Percentiles rank a stretch among this genome's conserved stretches.
These are phyloP conservation scores for Begonia peltatifolia DNA, from an alignment of 306 rosid species.

Conservation along the genomic window DNA sequence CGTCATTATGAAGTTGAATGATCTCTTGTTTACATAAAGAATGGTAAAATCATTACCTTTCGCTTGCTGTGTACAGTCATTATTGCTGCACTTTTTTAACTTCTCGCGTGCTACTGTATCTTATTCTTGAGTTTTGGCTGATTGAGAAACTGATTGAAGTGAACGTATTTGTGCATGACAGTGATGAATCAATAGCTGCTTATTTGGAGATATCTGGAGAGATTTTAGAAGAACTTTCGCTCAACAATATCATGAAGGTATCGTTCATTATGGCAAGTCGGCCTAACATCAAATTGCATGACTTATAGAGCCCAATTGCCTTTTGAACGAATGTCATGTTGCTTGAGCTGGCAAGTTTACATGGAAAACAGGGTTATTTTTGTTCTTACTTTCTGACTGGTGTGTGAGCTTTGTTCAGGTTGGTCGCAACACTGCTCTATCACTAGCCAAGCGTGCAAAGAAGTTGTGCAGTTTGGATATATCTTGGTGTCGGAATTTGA, in stretches of 20 bases:
- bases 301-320: not conserved
- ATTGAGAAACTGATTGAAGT: conserved; percentile 6
- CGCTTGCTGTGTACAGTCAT: too few relatives aligned
- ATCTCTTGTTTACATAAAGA: too few relatives aligned
- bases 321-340: not conserved
- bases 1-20: too few relatives aligned
- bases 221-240: conserved; percentile 50
- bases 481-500: conserved; percentile 70
- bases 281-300: not conserved
- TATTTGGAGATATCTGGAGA: conserved; percentile 50
- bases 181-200: conserved; percentile 84
- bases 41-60: too few relatives aligned
- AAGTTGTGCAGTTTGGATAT: conserved; percentile 59
- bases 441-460: conserved; percentile 39
- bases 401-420: conserved; percentile 36
- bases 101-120: too few relatives aligned
- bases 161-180: conserved; percentile 12
- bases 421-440: conserved; percentile 33
- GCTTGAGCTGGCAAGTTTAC: not conserved
- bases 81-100: too few relatives aligned
- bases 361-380: not conserved
- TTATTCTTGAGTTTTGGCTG: too few relatives aligned
- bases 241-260: conserved; percentile 63
- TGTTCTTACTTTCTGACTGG: not conserved
- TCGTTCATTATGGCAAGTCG: conserved; percentile 1